Conservation (phyloP, 306 rosid species). For the Malus sieversii region DNA sequence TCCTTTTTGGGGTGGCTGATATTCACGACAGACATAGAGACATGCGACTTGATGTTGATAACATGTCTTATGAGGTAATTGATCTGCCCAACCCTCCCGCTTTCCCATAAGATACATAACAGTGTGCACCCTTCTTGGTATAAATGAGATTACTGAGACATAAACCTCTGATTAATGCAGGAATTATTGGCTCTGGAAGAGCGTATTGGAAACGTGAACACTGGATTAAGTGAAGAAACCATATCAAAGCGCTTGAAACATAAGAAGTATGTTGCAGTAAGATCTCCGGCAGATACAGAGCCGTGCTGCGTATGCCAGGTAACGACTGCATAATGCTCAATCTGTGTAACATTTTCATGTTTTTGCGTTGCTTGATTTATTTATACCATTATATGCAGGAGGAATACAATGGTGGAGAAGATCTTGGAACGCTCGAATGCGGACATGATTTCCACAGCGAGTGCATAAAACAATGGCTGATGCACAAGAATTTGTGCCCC, state of each 20-base stretch:
- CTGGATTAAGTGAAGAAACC: slow-evolving; percentile 77
- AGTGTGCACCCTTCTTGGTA: background rate
- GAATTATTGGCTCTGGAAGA: slow-evolving; percentile 93
- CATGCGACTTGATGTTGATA: slow-evolving; percentile 96
- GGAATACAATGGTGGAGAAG: slow-evolving; percentile 58
- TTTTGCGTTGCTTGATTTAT: slow-evolving; percentile 3
- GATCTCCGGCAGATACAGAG: slow-evolving; percentile 51
- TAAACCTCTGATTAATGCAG: slow-evolving; percentile 27
- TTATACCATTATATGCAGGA: slow-evolving; percentile 43
- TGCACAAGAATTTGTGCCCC: slow-evolving; percentile 86
- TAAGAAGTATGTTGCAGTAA: slow-evolving; percentile 35
- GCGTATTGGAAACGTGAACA: slow-evolving; percentile 89
- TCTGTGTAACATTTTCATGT: background rate
- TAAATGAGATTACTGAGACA: background rate
- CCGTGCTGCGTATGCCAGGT: slow-evolving; percentile 99
- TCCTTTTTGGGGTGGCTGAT: slow-evolving; percentile 82
- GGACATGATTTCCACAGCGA: slow-evolving; percentile 72
- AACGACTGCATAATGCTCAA: background rate
- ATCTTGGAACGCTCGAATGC: slow-evolving; percentile 67
- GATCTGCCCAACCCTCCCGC: background rate
- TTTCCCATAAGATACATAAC: background rate
- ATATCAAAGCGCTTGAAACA: slow-evolving; percentile 47
- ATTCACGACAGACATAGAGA: slow-evolving; percentile 87
- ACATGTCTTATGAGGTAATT: slow-evolving; percentile 94
- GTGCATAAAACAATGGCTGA: slow-evolving; percentile 85